These are phyloP conservation scores for Claviceps humidiphila DNA, from an alignment of 2,329 filamentous ascomycete genomes.

Conservation along the genomic window DNA sequence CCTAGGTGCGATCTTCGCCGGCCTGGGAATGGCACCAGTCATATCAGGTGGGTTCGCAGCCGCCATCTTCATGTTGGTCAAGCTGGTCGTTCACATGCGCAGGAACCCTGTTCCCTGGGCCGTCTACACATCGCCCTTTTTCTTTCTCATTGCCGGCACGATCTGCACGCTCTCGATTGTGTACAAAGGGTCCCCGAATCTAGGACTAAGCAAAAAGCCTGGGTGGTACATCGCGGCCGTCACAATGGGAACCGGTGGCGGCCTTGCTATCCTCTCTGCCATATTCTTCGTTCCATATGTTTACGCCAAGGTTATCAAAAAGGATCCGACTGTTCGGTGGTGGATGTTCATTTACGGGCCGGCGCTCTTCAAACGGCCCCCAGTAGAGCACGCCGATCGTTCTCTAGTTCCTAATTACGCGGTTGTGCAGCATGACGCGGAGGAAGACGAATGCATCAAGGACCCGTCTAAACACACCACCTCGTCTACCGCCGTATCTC, in stretches of 20 bases:
- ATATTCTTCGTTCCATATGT: conserved; percentile 64
- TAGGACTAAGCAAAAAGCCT: conserved; percentile 53
- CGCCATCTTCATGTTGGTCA: conserved; percentile 56
- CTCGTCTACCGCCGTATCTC: background rate
- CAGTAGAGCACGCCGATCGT: conserved; percentile 35
- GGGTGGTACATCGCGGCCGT: conserved; percentile 49
- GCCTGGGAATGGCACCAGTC: conserved; percentile 55
- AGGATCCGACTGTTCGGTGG: conserved; percentile 50
- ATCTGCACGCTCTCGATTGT: conserved; percentile 66
- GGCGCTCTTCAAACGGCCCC: conserved; percentile 46
- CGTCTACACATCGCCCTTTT: conserved; percentile 59
- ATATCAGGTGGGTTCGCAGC: conserved; percentile 53
- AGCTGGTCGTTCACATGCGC: conserved; percentile 52
- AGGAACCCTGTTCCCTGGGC: conserved; percentile 61
- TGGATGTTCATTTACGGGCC: conserved; percentile 51
- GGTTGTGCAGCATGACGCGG: conserved; percentile 52
- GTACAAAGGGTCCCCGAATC: conserved; percentile 65
- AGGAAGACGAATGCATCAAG: conserved; percentile 24
- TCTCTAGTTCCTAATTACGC: conserved; percentile 62
- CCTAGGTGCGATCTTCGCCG: conserved; percentile 58
- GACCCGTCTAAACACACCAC: background rate
- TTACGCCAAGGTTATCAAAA: conserved; percentile 53
- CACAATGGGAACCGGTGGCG: conserved; percentile 49
- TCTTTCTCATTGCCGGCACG: conserved; percentile 63
- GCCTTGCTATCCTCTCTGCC: conserved; percentile 43